Evolutionary conservation across 176 grass and related monocot genomes (phyloP).

Genomic region (Canna indica): DNA sequence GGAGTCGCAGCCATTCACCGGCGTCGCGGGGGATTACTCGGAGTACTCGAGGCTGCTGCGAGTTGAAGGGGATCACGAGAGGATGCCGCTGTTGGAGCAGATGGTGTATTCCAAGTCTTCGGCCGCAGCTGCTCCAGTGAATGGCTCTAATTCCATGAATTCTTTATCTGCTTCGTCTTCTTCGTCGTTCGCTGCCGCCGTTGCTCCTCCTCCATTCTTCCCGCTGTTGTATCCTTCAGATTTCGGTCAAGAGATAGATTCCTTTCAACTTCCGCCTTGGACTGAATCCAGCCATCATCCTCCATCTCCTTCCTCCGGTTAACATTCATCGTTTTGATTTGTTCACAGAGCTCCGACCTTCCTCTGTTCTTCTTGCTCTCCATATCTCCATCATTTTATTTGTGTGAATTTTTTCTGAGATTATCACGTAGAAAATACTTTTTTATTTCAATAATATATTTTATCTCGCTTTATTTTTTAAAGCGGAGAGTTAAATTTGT

Average conservation of each 20-base stretch:
- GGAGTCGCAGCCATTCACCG: conserved; percentile 15
- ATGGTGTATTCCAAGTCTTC: background rate
- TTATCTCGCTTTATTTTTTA: too few species aligned
- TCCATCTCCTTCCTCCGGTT: conserved; percentile 11
- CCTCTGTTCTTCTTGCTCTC: too few species aligned
- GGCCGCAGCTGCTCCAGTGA: background rate
- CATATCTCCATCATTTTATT: too few species aligned
- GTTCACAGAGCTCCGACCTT: too few species aligned
- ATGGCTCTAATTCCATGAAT: background rate
- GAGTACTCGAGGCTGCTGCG: conserved; percentile 37
- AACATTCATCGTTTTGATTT: too few species aligned
- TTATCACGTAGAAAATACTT: too few species aligned
- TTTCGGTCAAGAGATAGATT: background rate
- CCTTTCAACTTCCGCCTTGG: conserved; percentile 14
- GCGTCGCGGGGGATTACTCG: conserved; percentile 18
- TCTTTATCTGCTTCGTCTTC: background rate
- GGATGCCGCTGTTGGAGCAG: conserved; percentile 24
- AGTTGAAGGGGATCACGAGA: background rate
- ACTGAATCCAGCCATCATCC: conserved; percentile 10
- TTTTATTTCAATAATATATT: too few species aligned
- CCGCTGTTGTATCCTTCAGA: conserved; percentile 13
- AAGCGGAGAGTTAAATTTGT: too few species aligned
- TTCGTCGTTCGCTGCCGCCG: background rate
- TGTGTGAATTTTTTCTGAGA: too few species aligned
- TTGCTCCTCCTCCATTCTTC: conserved; percentile 15